Evolutionary conservation across 1,139 yeast species (phyloP).

Genomic region (Candida sp.): DNA sequence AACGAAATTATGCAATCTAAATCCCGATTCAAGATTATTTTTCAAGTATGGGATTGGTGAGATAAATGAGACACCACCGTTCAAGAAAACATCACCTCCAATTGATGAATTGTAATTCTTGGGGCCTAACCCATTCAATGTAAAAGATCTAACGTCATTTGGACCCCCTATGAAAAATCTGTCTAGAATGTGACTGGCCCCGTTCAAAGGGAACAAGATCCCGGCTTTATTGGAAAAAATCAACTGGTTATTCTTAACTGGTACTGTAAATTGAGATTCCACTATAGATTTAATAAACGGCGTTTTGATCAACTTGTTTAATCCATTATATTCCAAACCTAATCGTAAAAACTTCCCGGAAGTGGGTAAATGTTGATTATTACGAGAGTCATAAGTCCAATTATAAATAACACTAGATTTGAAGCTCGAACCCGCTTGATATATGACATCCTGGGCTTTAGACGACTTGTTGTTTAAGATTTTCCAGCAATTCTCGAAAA

Average conservation of each 20-base stretch:
- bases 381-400: constrained; percentile 53
- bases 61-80: constrained; percentile 69
- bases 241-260: constrained; percentile 26
- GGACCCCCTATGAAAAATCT: constrained; percentile 67
- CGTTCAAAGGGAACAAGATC: constrained; percentile 34
- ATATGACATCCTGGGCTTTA: constrained; percentile 28
- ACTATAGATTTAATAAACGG: constrained; percentile 44
- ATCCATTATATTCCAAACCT: constrained; percentile 58
- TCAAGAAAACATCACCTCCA: constrained; percentile 79
- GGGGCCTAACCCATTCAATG: constrained; percentile 83
- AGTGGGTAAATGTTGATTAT: constrained; percentile 53
- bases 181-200: constrained; percentile 52
- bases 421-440: constrained; percentile 57
- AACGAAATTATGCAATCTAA: constrained; percentile 66
- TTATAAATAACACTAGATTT: constrained; percentile 58
- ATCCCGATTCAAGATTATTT: constrained; percentile 46
- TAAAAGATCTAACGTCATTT: constrained; percentile 76
- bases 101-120: constrained; percentile 55
- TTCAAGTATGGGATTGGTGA: constrained; percentile 60
- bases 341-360: constrained; percentile 53
- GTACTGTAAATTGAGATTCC: constrained; percentile 43
- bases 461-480: constrained; percentile 46
- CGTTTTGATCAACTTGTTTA: constrained; percentile 21
- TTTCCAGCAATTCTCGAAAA: constrained; percentile 65
- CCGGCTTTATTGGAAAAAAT: constrained; percentile 52